Percentiles rank a stretch among this genome's conserved stretches.
These are phyloP conservation scores for Westerdykella aurantiaca DNA, from an alignment of 2,329 filamentous ascomycete species.

Conservation along the genomic window DNA sequence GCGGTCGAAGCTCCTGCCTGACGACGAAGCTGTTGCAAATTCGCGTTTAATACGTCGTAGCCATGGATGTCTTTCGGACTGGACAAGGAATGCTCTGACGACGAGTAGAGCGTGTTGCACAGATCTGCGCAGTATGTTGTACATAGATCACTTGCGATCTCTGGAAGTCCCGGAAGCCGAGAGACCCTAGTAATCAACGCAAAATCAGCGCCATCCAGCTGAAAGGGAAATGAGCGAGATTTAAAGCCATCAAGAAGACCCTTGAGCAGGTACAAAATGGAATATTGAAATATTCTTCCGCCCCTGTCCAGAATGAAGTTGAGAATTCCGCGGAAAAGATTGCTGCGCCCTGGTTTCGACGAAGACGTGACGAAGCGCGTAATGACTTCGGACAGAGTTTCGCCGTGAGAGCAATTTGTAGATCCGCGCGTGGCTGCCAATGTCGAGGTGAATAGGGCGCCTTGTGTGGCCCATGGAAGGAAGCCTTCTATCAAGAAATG, in stretches of 20 bases:
- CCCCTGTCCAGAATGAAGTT: constrained; percentile 31
- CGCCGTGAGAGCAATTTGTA: constrained; percentile 39
- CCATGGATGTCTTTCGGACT: constrained; percentile 10
- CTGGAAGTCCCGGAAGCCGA: constrained; percentile 37
- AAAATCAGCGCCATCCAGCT: constrained; percentile 21
- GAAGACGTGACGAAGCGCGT: constrained; percentile 20
- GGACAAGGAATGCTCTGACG: not conserved
- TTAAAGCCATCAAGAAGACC: constrained; percentile 36
- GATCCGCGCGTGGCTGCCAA: constrained; percentile 25
- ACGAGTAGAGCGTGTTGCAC: constrained; percentile 11
- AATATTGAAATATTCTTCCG: constrained; percentile 37
- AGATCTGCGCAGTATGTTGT: constrained; percentile 25
- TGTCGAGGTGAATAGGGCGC: constrained; percentile 40
- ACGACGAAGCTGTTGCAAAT: constrained; percentile 2
- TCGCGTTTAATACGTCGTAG: constrained; percentile 11
- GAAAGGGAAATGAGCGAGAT: constrained; percentile 1
- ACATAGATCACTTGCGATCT: constrained; percentile 39
- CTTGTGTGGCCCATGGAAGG: constrained; percentile 45
- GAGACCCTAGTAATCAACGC: constrained; percentile 34
- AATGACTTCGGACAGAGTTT: constrained; percentile 34
- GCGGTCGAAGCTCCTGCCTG: not conserved
- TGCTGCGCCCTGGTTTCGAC: constrained; percentile 6
- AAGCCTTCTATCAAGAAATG: constrained; percentile 38
- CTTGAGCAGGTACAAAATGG: constrained; percentile 40
- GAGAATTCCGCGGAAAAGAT: constrained; percentile 29